Percentiles rank a stretch among this genome's conserved stretches.
These are phyloP conservation scores for Cytospora piceae DNA, from an alignment of 2,329 filamentous ascomycete species.

Conservation along the genomic window DNA sequence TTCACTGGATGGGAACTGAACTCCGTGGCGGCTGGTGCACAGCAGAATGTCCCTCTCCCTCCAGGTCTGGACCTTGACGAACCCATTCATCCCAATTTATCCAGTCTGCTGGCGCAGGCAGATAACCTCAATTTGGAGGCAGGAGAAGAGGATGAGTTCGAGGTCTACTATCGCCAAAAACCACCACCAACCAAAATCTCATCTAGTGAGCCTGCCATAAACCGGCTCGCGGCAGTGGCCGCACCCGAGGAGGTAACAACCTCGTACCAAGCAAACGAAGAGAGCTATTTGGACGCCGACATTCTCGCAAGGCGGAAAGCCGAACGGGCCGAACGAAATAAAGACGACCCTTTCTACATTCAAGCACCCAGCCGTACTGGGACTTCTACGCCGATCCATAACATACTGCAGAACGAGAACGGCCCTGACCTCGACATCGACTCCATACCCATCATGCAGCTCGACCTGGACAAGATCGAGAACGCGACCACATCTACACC, in stretches of 20 bases:
- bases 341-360: constrained; percentile 97
- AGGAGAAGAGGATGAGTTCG: constrained; percentile 68
- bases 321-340: constrained; percentile 80
- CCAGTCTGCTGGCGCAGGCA: constrained; percentile 64
- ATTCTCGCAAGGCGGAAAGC: constrained; percentile 74
- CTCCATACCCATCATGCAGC: constrained; percentile 92
- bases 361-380: constrained; percentile 44
- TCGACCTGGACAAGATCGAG: constrained; percentile 68
- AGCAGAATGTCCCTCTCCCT: constrained; percentile 83
- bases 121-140: constrained; percentile 53
- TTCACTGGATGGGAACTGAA: constrained; percentile 89
- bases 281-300: constrained; percentile 72
- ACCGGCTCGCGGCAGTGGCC: constrained; percentile 44
- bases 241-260: constrained; percentile 49
- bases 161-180: constrained; percentile 65
- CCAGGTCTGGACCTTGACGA: constrained; percentile 76
- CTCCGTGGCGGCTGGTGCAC: constrained; percentile 81
- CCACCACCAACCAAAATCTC: constrained; percentile 55
- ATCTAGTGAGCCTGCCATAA: constrained; percentile 59
- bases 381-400: constrained; percentile 77
- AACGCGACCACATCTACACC: constrained; percentile 35
- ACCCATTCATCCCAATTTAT: constrained; percentile 78
- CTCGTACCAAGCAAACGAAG: constrained; percentile 64
- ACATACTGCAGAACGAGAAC: constrained; percentile 72
- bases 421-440: constrained; percentile 86